Conservation (phyloP, 208 protist genomes). For the Acanthamoeba rhysodes region DNA sequence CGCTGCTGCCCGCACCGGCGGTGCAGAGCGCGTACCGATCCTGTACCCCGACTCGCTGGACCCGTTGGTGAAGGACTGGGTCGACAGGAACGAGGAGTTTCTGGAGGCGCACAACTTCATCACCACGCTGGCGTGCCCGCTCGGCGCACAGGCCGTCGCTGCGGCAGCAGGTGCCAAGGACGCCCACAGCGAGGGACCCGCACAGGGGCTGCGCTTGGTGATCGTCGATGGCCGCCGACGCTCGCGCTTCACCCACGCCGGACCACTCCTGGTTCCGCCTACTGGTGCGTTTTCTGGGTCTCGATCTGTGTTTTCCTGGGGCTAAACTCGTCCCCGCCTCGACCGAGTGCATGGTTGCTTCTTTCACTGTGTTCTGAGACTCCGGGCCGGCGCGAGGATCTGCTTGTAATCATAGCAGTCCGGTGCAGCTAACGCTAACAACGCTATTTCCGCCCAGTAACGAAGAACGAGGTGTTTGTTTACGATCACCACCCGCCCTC, state of each 20-base stretch:
- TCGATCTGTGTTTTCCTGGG: neutral
- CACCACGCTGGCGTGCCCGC: neutral
- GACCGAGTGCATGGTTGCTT: neutral
- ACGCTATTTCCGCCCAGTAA: no score
- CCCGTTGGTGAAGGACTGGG: slow-evolving; percentile 47
- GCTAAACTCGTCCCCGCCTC: neutral
- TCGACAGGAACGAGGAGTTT: neutral
- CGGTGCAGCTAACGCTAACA: neutral
- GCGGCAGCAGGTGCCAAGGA: neutral
- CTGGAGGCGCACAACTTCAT: slow-evolving; percentile 66
- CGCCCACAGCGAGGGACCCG: neutral
- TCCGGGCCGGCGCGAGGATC: neutral
- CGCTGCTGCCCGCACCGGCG: neutral
- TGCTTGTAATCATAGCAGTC: neutral
- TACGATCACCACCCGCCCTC: slow-evolving; percentile 72
- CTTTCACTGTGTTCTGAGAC: neutral
- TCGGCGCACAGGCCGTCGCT: neutral
- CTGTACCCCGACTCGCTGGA: slow-evolving; percentile 45
- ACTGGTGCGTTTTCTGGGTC: neutral
- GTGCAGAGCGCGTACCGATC: neutral
- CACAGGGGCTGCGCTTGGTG: neutral
- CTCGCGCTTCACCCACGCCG: slow-evolving; percentile 46
- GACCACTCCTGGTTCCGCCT: neutral
- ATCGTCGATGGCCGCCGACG: slow-evolving; percentile 31
- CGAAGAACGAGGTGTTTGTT: neutral